A percentile compares a stretch with the other conserved stretches of the same genome.
These are phyloP conservation scores for Paulownia fortunei DNA, from an alignment of 257 asterid species.

Conservation along the genomic window DNA sequence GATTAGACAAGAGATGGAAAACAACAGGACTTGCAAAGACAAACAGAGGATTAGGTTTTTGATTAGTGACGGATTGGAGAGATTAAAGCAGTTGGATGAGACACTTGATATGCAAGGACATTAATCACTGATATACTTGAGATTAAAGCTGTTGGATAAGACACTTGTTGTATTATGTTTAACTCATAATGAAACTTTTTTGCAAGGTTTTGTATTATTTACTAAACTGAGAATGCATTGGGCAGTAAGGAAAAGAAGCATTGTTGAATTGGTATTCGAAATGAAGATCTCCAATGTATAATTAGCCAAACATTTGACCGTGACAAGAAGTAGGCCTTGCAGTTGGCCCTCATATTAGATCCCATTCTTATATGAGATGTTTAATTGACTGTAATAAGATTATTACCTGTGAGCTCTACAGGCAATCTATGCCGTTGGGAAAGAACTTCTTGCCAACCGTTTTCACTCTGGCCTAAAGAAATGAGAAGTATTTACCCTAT, in stretches of 20 bases:
- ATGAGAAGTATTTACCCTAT: not conserved
- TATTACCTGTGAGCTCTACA: not conserved
- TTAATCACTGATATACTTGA: slow-evolving; percentile 20
- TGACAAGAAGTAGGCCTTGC: not conserved
- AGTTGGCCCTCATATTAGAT: not conserved
- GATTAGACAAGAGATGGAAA: slow-evolving; percentile 85
- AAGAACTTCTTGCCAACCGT: too few species aligned
- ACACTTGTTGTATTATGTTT: slow-evolving; percentile 8
- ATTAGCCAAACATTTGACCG: not conserved
- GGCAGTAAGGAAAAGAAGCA: not conserved
- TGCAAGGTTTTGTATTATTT: not conserved
- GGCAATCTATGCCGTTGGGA: not conserved
- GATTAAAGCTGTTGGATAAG: too few species aligned
- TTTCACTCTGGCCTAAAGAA: not conserved
- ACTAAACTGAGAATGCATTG: not conserved
- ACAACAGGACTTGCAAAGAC: slow-evolving; percentile 71
- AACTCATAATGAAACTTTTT: not conserved
- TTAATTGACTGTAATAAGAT: not conserved
- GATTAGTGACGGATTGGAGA: slow-evolving; percentile 85
- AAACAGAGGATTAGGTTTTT: slow-evolving; percentile 78
- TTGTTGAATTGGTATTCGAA: not conserved
- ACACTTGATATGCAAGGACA: slow-evolving; percentile 96
- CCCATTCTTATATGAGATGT: not conserved
- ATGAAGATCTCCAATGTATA: not conserved
- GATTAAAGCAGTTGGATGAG: slow-evolving; percentile 80